Evolutionary conservation across 441 rosid genomes (phyloP), one percentile per base, ranked within the genome.

Genomic region (Flueggea neowawraea): DNA sequence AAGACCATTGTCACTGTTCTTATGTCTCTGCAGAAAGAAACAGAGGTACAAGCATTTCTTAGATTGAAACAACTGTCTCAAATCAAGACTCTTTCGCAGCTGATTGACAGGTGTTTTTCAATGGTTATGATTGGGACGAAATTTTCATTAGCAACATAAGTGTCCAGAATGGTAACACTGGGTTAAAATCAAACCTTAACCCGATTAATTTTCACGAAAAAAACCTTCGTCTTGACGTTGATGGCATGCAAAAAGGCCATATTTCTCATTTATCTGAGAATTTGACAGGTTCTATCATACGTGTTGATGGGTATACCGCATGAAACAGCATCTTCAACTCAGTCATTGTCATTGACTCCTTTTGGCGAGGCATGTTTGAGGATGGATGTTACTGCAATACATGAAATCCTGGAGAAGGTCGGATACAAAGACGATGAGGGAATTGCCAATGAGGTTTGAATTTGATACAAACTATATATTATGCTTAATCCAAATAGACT

Each of bases 361-460:
- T 73, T 94, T 1, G 97, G 92, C 0, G 99, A 94, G 57, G 99
- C 99, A 68, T 91, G 94, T 78, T 83, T 86, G 10, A 83, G 91
- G 73, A 60, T 84, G 73, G 99, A 94, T 73, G 83, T 94, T 63
- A 86, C 95, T 22, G 96, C 96, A 2, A 87, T 94, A 67, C 94
- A 89, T 64, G 94, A 87, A 75, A 80, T 94, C 63, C 78, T 94
- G 14, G 97, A 94, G 69, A 84, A 86, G 71, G 61, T 71, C 43
- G 97, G 99, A 65, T 94, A 91, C 75, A 87, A 84, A 64, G 96
- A 94, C 56, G 99, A 94, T 50, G 96, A 87, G 55, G 94, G 95
- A 33, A 73, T 84, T 55, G 96, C 94, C 60, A 91, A 80, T 79
- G 99, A 94, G 90, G 99, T 89, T 61, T 54, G 45, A 49, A 28